Evolutionary conservation across 202 grass and related monocot species (phyloP).

Genomic region (Carex arenaria): DNA sequence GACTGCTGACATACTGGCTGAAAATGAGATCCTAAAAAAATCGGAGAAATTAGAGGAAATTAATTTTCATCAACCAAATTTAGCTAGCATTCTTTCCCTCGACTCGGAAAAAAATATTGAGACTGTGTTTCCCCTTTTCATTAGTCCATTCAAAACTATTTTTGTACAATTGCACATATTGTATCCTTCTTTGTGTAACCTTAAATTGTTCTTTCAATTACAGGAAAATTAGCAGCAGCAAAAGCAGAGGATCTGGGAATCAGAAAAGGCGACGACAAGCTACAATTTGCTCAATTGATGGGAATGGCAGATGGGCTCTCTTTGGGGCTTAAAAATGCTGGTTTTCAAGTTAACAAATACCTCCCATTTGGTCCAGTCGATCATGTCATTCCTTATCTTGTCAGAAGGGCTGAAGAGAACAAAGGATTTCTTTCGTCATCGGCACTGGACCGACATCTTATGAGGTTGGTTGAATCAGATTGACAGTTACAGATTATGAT

Average conservation of each 20-base stretch:
- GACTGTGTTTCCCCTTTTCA: not conserved
- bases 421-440: constrained; percentile 77
- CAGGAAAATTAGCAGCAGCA: constrained; percentile 53
- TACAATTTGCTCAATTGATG: constrained; percentile 96
- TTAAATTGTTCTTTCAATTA: not conserved
- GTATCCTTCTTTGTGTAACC: not conserved
- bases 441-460: constrained; percentile 55
- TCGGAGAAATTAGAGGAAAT: not conserved
- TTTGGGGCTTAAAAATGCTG: constrained; percentile 65
- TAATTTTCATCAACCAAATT: not conserved
- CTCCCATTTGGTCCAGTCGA: constrained; percentile 90
- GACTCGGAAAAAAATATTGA: not conserved
- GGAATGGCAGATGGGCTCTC: constrained; percentile 95
- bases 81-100: not conserved
- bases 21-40: not conserved
- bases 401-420: constrained; percentile 91
- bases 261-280: constrained; percentile 36
- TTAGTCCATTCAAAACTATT: not conserved
- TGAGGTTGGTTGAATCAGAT: not conserved
- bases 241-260: constrained; percentile 70
- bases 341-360: constrained; percentile 89
- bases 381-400: constrained; percentile 85
- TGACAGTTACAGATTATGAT: not conserved
- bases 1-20: not conserved
- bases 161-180: not conserved